Evolutionary conservation across 306 rosid species (phyloP), one percentile per base, ranked within the genome.

Genomic region (Astragalus membranaceus): DNA sequence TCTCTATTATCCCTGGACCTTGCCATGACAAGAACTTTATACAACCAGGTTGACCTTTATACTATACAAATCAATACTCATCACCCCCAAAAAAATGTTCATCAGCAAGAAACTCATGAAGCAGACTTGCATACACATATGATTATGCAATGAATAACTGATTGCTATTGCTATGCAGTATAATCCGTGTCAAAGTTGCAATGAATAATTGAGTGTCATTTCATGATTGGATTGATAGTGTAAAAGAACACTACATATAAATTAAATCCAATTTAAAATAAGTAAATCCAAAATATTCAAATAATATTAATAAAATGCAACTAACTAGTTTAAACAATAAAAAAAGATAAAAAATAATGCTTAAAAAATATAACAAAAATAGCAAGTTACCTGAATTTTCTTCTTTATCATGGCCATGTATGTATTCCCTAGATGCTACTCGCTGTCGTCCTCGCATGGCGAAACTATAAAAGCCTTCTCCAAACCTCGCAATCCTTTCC

Each of bases 401-500:
- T 17, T 84, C 92, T 77, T 77, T 76, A 65, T 86, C 89, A 41
- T 63, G 66, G 37, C 33, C 78, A 69, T 15, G n/a, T 5, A 70
- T 14, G 41, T 62, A 23, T 5, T 90, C 97, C 75, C 55, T 88
- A 26, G 87, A 78, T 36, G 73, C 53, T 46, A 65, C 88, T 58
- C 97, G 90, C 72, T 85, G 85, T 64, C 95, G 77, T 66, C 95
- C 95, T 52, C 97, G 77, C 97, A 91, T 88, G 35, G 83, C 78
- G 64, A 69, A 85, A 35, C 67, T 55, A 43, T 51, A 26, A 14
- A 83, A 59, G 41, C 73, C 85, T 62, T 83, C 51, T 71, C 75
- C 74, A 44, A 81, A 67, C 3, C 41, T 72, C 7, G 51, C 69
- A 72, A 75, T 12, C 12, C 48, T 61, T 60, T 4, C 74, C 16